Evolutionary conservation across 2,329 filamentous ascomycete species (phyloP).

Genomic region (Dothideomycetes sp.): DNA sequence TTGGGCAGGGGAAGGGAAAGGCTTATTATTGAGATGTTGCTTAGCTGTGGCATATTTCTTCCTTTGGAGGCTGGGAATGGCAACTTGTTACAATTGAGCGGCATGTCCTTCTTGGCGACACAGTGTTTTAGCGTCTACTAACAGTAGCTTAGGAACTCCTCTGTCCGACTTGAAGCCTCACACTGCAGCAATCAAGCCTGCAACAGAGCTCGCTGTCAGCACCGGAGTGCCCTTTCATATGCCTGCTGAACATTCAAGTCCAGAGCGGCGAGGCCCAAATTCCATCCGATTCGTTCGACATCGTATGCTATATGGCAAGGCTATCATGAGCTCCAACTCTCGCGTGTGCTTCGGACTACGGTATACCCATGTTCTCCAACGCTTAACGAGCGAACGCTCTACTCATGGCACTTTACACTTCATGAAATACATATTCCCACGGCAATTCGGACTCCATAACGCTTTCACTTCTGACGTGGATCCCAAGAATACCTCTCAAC

Average conservation of each 20-base stretch:
- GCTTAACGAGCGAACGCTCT: conserved; percentile 43
- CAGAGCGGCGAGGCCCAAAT: conserved; percentile 25
- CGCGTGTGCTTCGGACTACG: conserved; percentile 62
- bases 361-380: conserved; percentile 75
- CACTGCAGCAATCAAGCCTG: not conserved
- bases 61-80: conserved; percentile 47
- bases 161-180: conserved; percentile 33
- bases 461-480: conserved; percentile 70
- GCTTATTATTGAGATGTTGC: conserved; percentile 66
- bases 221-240: not conserved
- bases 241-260: not conserved
- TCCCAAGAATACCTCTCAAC: conserved; percentile 54
- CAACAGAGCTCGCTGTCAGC: not conserved
- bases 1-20: conserved; percentile 65
- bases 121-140: not conserved
- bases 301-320: conserved; percentile 75
- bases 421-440: conserved; percentile 88
- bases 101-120: conserved; percentile 31
- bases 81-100: conserved; percentile 71
- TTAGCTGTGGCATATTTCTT: conserved; percentile 68
- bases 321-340: conserved; percentile 57
- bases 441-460: conserved; percentile 83
- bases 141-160: conserved; percentile 32
- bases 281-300: conserved; percentile 68
- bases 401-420: conserved; percentile 56